Evolutionary conservation across 352 stramenopile species (phyloP).

Genomic region (Elongisporangium anandrum): DNA sequence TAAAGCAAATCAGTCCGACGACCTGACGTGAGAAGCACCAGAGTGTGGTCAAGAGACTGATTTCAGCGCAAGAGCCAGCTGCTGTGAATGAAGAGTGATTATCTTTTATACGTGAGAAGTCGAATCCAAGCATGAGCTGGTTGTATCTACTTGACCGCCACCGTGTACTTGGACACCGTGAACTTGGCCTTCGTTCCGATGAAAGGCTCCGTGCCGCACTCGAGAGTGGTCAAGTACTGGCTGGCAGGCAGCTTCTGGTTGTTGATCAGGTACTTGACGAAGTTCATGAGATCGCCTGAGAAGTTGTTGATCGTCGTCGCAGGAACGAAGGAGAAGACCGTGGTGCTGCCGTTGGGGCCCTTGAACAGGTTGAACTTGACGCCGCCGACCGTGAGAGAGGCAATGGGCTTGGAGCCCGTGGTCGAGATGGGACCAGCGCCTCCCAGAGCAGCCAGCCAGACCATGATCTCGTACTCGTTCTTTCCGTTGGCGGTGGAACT

Average conservation of each 20-base stretch:
- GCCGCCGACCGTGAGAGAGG: slow-evolving; percentile 14
- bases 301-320: slow-evolving; percentile 14
- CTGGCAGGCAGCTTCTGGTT: slow-evolving; percentile 17
- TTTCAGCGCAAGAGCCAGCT: no score
- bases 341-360: slow-evolving; percentile 27
- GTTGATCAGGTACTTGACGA: slow-evolving; percentile 20
- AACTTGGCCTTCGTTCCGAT: slow-evolving; percentile 19
- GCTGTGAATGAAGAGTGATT: no score
- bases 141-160: slow-evolving; percentile 11
- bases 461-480: slow-evolving; percentile 36
- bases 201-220: slow-evolving; percentile 31
- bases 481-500: slow-evolving; percentile 13
- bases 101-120: no score
- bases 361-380: slow-evolving; percentile 24
- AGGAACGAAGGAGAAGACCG: slow-evolving; percentile 31
- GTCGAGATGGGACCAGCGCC: slow-evolving; percentile 21
- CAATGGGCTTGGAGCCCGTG: slow-evolving; percentile 17
- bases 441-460: slow-evolving; percentile 28
- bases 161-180: slow-evolving; percentile 27
- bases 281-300: slow-evolving; percentile 23
- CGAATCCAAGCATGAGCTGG: no score
- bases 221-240: slow-evolving; percentile 21
- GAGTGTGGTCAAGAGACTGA: no score
- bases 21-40: no score
- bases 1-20: no score